phyloP scores from a whole-genome alignment of 208 protist species.

The Acanthamoeba divionensis region DNA sequence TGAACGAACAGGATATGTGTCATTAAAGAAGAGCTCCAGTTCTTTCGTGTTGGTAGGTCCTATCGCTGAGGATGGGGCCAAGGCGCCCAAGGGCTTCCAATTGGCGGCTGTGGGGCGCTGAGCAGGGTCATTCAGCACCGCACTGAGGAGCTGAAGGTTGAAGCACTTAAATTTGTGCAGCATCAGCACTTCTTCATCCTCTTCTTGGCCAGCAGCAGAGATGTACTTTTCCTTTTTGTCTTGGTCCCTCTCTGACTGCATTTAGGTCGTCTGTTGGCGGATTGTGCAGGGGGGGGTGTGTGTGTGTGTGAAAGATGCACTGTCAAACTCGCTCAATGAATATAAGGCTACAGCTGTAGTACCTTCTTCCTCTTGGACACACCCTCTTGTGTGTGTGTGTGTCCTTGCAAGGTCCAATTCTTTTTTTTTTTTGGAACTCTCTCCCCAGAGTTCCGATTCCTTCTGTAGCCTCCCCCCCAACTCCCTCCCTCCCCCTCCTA shows the following conservation, averaged over 20 bases:
- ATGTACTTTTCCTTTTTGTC: no score
- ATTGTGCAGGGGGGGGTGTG: no score
- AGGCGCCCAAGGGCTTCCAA: not conserved
- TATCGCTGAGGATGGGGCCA: not conserved
- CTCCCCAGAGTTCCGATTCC: not conserved
- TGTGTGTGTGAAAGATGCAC: no score
- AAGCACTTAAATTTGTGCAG: not conserved
- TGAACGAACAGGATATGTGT: not conserved
- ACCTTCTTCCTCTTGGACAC: no score
- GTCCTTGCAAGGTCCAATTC: no score
- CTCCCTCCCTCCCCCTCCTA: not conserved
- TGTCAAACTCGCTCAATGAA: no score
- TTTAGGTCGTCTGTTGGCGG: no score
- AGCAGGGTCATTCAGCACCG: slow-evolving; percentile 33
- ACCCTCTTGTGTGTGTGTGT: no score
- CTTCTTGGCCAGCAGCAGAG: no score
- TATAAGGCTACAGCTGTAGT: no score
- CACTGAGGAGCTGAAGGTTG: not conserved
- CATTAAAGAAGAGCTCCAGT: not conserved
- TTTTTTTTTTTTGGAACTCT: not conserved
- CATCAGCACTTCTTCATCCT: not conserved
- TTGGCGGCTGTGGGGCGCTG: not conserved
- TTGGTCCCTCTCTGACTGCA: no score
- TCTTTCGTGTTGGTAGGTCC: not conserved
- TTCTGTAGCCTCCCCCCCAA: not conserved